Evolutionary conservation across 768 basidiomycete species (phyloP).

Genomic region (Leccinum boreale): DNA sequence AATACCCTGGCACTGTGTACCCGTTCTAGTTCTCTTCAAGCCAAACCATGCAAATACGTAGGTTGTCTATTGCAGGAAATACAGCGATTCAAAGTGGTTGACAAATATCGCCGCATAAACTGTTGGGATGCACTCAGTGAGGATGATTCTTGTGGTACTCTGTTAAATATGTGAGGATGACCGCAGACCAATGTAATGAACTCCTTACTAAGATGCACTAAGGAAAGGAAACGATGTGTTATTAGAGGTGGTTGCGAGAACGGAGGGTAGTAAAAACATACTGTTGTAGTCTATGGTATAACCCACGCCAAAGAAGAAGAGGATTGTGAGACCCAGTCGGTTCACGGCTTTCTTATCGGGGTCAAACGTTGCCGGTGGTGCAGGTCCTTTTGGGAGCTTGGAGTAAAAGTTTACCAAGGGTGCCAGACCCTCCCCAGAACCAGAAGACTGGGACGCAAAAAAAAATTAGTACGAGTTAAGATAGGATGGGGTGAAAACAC

Average conservation of each 20-base stretch:
- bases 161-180: constrained; percentile 34
- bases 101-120: constrained; percentile 1
- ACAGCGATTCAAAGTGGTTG: constrained; percentile 18
- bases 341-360: constrained; percentile 75
- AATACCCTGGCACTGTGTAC: background rate
- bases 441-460: constrained; percentile 59
- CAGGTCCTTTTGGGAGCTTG: constrained; percentile 88
- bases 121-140: constrained; percentile 46
- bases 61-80: constrained; percentile 23
- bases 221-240: constrained; percentile 5
- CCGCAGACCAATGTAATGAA: background rate
- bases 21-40: background rate
- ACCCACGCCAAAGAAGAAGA: constrained; percentile 54
- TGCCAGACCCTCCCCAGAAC: constrained; percentile 74
- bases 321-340: constrained; percentile 57
- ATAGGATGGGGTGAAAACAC: constrained; percentile 1
- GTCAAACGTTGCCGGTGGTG: constrained; percentile 57
- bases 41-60: constrained; percentile 4
- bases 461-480: constrained; percentile 5
- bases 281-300: constrained; percentile 91
- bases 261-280: constrained; percentile 41
- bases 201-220: constrained; percentile 82
- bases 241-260: constrained; percentile 7
- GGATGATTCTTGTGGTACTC: constrained; percentile 90
- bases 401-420: constrained; percentile 95